phyloP scores from a whole-genome alignment of 2,329 filamentous ascomycete genomes.

The Blastomyces percursus region DNA sequence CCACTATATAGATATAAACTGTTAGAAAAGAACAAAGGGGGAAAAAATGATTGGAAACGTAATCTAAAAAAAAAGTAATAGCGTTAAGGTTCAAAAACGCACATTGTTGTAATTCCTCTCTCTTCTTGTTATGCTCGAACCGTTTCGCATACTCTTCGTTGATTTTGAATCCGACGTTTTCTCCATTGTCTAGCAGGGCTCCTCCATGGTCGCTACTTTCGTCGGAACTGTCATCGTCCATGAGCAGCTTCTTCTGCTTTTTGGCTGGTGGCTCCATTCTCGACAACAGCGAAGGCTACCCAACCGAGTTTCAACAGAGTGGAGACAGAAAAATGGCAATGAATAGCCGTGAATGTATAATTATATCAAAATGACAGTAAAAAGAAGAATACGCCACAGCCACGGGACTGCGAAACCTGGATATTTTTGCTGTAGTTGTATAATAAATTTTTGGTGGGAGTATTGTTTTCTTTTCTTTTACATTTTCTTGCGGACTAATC shows the following conservation, averaged over 20 bases:
- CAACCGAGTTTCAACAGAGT: background rate
- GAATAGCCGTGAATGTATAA: background rate
- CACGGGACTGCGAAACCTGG: background rate
- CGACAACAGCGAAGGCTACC: background rate
- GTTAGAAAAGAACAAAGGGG: background rate
- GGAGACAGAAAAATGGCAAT: background rate
- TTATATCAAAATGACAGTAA: background rate
- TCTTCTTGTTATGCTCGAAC: conserved; percentile 96
- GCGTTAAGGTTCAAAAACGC: conserved; percentile 13
- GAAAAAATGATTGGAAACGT: background rate
- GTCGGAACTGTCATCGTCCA: conserved; percentile 31
- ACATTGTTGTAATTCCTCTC: conserved; percentile 62
- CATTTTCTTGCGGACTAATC: background rate
- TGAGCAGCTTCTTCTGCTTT: conserved; percentile 30
- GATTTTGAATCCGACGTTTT: conserved; percentile 53
- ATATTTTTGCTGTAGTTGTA: no score
- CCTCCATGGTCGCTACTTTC: conserved; percentile 33
- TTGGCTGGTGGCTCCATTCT: conserved; percentile 35
- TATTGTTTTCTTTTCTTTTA: background rate
- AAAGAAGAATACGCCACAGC: background rate
- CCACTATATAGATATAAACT: conserved; percentile 45
- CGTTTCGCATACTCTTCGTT: conserved; percentile 81
- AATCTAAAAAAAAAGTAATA: background rate
- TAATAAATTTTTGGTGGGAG: conserved; percentile 1
- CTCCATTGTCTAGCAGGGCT: conserved; percentile 24